A percentile compares a stretch with the other conserved stretches of the same genome.
These are phyloP conservation scores for Ophiosphaerella herpotricha DNA, from an alignment of 2,329 filamentous ascomycete species.

Conservation along the genomic window DNA sequence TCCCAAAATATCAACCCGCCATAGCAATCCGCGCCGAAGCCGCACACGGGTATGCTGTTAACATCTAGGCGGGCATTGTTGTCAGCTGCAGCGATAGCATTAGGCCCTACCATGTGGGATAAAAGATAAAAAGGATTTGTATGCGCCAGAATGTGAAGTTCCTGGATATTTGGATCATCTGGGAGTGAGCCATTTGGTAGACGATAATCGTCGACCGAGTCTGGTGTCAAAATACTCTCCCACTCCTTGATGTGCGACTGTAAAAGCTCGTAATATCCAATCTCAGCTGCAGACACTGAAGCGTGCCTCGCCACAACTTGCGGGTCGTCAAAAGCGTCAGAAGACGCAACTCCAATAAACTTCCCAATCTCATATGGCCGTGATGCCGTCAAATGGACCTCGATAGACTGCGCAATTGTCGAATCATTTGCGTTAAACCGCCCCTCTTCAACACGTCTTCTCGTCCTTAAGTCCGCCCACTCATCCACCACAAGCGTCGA, in stretches of 20 bases:
- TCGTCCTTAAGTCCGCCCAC: constrained; percentile 49
- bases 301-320: constrained; percentile 60
- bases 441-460: constrained; percentile 52
- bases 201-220: constrained; percentile 67
- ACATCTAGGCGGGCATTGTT: constrained; percentile 60
- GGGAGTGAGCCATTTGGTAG: constrained; percentile 63
- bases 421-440: constrained; percentile 61
- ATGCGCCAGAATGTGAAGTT: constrained; percentile 60
- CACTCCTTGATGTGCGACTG: constrained; percentile 65
- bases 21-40: constrained; percentile 69
- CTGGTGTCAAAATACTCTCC: constrained; percentile 62
- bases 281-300: constrained; percentile 53
- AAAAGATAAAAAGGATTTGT: constrained; percentile 63
- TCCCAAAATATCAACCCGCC: constrained; percentile 70
- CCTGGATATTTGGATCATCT: constrained; percentile 59
- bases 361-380: constrained; percentile 64
- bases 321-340: constrained; percentile 68
- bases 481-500: constrained; percentile 57
- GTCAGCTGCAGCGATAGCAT: constrained; percentile 56
- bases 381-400: constrained; percentile 58
- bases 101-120: constrained; percentile 59
- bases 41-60: constrained; percentile 70
- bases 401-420: constrained; percentile 66
- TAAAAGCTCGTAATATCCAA: constrained; percentile 62
- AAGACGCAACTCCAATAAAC: constrained; percentile 70